A percentile compares a stretch with the other conserved stretches of the same genome.
Conservation (phyloP, 2,329 filamentous ascomycete species). For the Didymella keratinophila region DNA sequence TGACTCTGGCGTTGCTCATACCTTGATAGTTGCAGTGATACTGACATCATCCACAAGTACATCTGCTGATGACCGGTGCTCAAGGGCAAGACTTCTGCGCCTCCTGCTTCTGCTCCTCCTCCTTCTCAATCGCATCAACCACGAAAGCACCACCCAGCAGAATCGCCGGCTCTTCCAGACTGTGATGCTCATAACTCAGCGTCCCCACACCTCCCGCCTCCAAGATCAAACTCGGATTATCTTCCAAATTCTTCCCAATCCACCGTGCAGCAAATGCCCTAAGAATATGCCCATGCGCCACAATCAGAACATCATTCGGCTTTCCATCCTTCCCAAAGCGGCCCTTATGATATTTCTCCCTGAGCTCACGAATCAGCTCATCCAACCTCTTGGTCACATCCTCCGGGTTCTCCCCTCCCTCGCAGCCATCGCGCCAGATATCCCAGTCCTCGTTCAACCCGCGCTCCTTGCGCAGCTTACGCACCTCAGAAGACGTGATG, state of each 20-base stretch:
- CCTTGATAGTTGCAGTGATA: not conserved
- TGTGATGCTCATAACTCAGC: slow-evolving; percentile 61
- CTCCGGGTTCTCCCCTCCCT: slow-evolving; percentile 78
- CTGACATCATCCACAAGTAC: not conserved
- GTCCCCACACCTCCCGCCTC: slow-evolving; percentile 67
- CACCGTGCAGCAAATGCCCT: slow-evolving; percentile 88
- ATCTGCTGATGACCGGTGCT: not conserved
- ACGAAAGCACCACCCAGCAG: slow-evolving; percentile 61
- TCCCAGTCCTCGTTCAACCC: slow-evolving; percentile 73
- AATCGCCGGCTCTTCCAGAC: slow-evolving; percentile 60
- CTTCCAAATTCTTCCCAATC: slow-evolving; percentile 75
- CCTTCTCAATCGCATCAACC: slow-evolving; percentile 57
- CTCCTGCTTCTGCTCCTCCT: slow-evolving; percentile 34
- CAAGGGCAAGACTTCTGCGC: slow-evolving; percentile 5
- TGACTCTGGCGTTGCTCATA: not conserved
- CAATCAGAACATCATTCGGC: slow-evolving; percentile 74
- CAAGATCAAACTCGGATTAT: slow-evolving; percentile 81
- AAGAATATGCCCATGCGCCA: slow-evolving; percentile 90
- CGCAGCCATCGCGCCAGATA: slow-evolving; percentile 87
- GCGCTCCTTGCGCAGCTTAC: slow-evolving; percentile 53
- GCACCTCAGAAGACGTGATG: slow-evolving; percentile 61
- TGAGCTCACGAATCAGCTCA: slow-evolving; percentile 76
- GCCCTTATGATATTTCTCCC: slow-evolving; percentile 56
- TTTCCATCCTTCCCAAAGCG: slow-evolving; percentile 58
- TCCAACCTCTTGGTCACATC: slow-evolving; percentile 79